Evolutionary conservation across 306 rosid species (phyloP), one percentile per base, ranked within the genome.

Genomic region (Ormosia emarginata): DNA sequence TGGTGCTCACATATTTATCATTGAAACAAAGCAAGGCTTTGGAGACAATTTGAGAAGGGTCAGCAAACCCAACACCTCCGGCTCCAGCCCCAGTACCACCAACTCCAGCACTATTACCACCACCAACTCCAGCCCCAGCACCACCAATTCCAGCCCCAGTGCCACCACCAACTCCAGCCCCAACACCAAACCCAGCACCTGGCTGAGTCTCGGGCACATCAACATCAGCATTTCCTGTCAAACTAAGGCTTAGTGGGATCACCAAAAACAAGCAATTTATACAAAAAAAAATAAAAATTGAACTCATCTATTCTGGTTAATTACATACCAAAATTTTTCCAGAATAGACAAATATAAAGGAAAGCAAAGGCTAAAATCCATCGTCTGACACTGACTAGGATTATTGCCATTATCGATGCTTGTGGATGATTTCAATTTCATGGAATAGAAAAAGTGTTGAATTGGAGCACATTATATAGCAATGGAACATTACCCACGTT

Each of bases 21-120:
- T 89, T 87, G 90, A 95, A 95, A 80, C 99, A 93, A 0, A 87
- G 91, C 85, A 95, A 85, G 18, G 99, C 99, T 62, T 86, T 90
- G 82, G 94, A 77, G 39, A 89, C 82, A 47, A 95, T 83, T 83
- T 88, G 87, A 81, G 92, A 10, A 7, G 97, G 94, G 56, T 92
- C 94, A n/a, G 71, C 80, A 56, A 13, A 14, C 0, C 13, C 74
- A 11, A 17, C 61, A 6, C 89, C 83, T 1, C 64, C 77, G 3
- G 4, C 74, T 0, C 14, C 82, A n/a, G 15, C 62, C 2, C 90
- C 85, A 17, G 53, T 78, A 0, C 24, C 17, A 0, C 62, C 84
- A n/a, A 5, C 39, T 2, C 57, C 85, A 13, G 34, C 82, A 0
- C 8, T 7, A 12, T 44, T 55, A 2, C 79, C 81, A 0, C 85